Conservation (phyloP, 2,329 filamentous ascomycete genomes). For the Penicillium capsulatum region DNA sequence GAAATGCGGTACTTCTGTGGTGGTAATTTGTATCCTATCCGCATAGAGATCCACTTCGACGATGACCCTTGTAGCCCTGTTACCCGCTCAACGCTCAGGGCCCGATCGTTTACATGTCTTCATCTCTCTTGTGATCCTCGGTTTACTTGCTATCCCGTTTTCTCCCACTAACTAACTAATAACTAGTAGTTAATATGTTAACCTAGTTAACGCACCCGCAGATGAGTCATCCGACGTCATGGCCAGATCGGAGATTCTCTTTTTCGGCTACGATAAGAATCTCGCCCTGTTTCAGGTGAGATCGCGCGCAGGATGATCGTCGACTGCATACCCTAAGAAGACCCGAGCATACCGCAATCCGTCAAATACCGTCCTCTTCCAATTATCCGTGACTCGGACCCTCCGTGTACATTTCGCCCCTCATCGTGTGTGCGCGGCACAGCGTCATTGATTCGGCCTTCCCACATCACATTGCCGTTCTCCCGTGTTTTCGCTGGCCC, state of each 20-base stretch:
- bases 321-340: conserved; percentile 8
- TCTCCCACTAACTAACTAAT: too few relatives aligned
- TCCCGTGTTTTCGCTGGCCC: conserved; percentile 29
- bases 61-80: too few relatives aligned
- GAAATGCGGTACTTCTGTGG: not conserved
- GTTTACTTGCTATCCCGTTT: too few relatives aligned
- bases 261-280: not conserved
- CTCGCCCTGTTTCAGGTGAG: not conserved
- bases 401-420: conserved; percentile 11
- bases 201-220: too few relatives aligned
- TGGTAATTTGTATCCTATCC: too few relatives aligned
- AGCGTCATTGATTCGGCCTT: conserved; percentile 18
- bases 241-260: not conserved
- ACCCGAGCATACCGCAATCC: not conserved
- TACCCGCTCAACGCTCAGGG: too few relatives aligned
- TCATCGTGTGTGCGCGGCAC: conserved; percentile 14
- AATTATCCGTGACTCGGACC: not conserved
- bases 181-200: too few relatives aligned
- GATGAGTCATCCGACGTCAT: conserved; percentile 26
- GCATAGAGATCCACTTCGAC: too few relatives aligned
- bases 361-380: not conserved
- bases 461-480: conserved; percentile 28
- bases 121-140: too few relatives aligned
- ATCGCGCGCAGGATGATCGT: conserved; percentile 9
- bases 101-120: too few relatives aligned